Base-by-base conservation (phyloP, 352 stramenopile genomes). In the Globisporangium yorkense region DNA sequence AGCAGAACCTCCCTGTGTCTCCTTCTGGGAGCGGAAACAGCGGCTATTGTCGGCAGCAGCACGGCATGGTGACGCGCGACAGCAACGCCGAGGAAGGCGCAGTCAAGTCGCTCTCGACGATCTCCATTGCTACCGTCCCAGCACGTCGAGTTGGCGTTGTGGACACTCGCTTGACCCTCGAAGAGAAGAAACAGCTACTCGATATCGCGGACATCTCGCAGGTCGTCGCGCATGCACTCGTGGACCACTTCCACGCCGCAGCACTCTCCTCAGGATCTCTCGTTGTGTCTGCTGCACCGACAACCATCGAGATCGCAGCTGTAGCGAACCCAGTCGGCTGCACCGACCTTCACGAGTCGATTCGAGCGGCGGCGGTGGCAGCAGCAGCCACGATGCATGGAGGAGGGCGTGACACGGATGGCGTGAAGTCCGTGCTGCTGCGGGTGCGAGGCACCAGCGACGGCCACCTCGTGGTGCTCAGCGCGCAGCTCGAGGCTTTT, bases 121-220 rank as follows among this genome's bases (percentile, higher is more conserved):
- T 16, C 4, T 29, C 41, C 8, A 16, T 21, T 3, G 40, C 18
- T 8, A 10, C 40, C 5, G 2, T n/a, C 1, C 50, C 50, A 16
- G 50, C 33, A 16, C 44, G 57, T 3, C 57, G 57, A 20, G 50
- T 9, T 3, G 48, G 41, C 2, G 48, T 66, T 2, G 58, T 49
- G 15, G 57, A 64, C 9, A 64, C 61, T 1, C 29, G 58, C 33
- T 10, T 67, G 39, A 65, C 51, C 0, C 53, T 66, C 4, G 63
- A 70, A 15, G 53, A 70, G 45, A 70, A 70, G 59, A 63, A 59
- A 50, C 51, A 53, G 27, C 29, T 66, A 6, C 48, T 66, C 5
- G 60, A 66, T 20, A 35, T 70, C 27, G 52, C 48, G 1, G 63
- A 70, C n/a, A 51, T 56, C 24, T 59, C 59, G 10, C 53, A 66